A percentile compares a stretch with the other conserved stretches of the same genome.
phyloP scores from a whole-genome alignment of 306 rosid species.

The Cicer yamashitae region DNA sequence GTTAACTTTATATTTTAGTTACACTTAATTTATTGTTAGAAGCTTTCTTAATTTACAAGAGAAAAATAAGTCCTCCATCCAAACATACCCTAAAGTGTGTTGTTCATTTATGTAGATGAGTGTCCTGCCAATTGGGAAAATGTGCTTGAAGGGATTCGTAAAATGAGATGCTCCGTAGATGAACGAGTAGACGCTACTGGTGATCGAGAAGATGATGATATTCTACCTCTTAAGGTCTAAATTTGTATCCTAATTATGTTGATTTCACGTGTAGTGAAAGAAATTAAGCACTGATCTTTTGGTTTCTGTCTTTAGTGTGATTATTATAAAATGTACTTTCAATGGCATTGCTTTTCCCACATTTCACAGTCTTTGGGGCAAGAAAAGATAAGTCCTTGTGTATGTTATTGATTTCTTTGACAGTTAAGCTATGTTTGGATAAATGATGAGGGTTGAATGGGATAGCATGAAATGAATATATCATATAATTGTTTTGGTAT shows the following conservation, averaged over 20 bases:
- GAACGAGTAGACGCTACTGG: constrained; percentile 72
- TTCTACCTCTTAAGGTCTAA: constrained; percentile 77
- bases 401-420: neutral
- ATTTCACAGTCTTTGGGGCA: neutral
- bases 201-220: constrained; percentile 62
- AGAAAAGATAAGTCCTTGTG: neutral
- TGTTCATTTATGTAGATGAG: constrained; percentile 51
- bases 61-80: too few species aligned
- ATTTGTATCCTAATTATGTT: neutral
- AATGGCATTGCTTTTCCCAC: neutral
- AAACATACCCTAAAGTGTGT: too few species aligned
- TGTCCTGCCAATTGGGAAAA: constrained; percentile 76
- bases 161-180: constrained; percentile 70
- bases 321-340: constrained; percentile 10
- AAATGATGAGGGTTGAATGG: too few species aligned
- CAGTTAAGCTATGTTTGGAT: neutral
- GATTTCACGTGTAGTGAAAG: constrained; percentile 3
- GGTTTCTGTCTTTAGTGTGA: constrained; percentile 25
- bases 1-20: too few species aligned
- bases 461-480: constrained; percentile 7
- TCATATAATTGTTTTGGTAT: neutral
- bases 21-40: too few species aligned
- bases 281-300: neutral
- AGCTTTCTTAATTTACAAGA: too few species aligned
- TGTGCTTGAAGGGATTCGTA: constrained; percentile 77